Evolutionary conservation across 495 filamentous ascomycete species (phyloP), one percentile per base, ranked within the genome.

Genomic region (Daldinia caldariorum): DNA sequence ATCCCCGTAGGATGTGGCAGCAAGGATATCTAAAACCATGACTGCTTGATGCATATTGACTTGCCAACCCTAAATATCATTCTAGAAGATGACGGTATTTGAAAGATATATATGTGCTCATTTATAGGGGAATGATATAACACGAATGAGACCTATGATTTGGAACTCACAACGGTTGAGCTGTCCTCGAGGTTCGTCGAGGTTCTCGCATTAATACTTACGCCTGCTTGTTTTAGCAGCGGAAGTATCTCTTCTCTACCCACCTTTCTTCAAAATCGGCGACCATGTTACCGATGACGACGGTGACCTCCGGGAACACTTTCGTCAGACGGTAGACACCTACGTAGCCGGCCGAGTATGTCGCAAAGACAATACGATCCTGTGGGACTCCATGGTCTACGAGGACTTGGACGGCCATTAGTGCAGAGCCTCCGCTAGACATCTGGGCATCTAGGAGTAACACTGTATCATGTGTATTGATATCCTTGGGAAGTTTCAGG

Each of bases 341-440:
- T 64, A 88, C 86, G 67, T 87, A 88, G n/a, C 92, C 92, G 0
- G 92, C 93, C 62, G 91, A 87, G 74, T 92, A 94, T 6, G 93
- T 94, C 47, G 95, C 93, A 78, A 96, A 92, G 31, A 96, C 90
- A 64, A 99, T 95, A 61, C 85, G 88, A 16, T 92, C 88, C 75
- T 94, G 89, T 18, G 86, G 80, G n/a, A 98, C 94, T 2, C 95
- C 95, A 75, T 98, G 93, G 79, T 99, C 95, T 47, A 96, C 88
- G 63, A 99, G 80, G 38, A 99, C 93, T 68, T 92, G 90, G 32
- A 98, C 94, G 4, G 95, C 94, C 95, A 99, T 99, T 53, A 99
- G 82, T 6, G 94, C 96, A 41, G 95, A 93, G 35, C 93, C 94
- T 16, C 95, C 95, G 65, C 90, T 92, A 14, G 91, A 90, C 90